A percentile compares a stretch with the other conserved stretches of the same genome.
Evolutionary conservation across 129 eudicot genomes (phyloP).

Genomic region (Pseudognaphalium luteoalbum): DNA sequence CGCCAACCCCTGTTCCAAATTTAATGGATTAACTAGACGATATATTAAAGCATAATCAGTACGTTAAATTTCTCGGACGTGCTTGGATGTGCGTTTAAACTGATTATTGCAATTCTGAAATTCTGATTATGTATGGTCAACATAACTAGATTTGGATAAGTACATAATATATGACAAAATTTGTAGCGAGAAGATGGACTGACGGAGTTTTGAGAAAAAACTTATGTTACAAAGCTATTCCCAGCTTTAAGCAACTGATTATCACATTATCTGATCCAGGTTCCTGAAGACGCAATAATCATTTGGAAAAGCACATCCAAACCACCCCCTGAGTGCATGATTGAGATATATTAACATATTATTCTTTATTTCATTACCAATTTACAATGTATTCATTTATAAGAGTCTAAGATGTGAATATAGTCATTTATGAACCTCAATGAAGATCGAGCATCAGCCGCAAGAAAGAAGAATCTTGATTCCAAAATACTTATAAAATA

Average conservation of each 20-base stretch:
- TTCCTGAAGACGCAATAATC: not conserved
- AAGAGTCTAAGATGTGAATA: not conserved
- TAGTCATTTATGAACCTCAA: constrained; percentile 51
- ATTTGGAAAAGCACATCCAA: constrained; percentile 14
- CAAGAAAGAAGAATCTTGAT: constrained; percentile 86
- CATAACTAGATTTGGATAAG: not conserved
- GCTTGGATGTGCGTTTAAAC: constrained; percentile 15
- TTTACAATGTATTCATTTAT: not conserved
- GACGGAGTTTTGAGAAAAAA: not conserved
- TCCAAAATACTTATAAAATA: constrained; percentile 67
- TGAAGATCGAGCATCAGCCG: constrained; percentile 96
- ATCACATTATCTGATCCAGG: not conserved
- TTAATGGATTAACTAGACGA: constrained; percentile 14
- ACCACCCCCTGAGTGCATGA: constrained; percentile 1
- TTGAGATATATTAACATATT: constrained; percentile 9
- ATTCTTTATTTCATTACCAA: constrained; percentile 1
- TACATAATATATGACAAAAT: too few species aligned
- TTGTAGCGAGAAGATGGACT: too few species aligned
- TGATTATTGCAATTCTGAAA: constrained; percentile 1
- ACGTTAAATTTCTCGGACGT: not conserved
- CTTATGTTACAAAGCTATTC: not conserved
- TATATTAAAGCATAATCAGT: not conserved
- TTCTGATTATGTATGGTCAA: not conserved
- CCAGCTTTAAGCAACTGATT: constrained; percentile 4
- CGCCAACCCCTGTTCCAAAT: constrained; percentile 79